Base-by-base conservation (phyloP, 768 basidiomycete species). In the Phylloporus sp. region DNA sequence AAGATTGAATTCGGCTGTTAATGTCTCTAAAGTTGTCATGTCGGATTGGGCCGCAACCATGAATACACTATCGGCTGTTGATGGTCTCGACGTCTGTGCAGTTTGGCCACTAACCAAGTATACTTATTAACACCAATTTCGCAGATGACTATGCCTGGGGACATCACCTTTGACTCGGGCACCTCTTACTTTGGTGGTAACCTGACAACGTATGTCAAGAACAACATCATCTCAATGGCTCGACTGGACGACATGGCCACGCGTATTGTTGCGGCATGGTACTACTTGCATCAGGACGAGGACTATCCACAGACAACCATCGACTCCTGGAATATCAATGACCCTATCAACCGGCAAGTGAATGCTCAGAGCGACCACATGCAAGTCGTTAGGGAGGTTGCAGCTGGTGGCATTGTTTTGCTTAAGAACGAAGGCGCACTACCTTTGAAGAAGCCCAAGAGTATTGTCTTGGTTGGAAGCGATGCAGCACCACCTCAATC, bases 91-190 rank as follows among this genome's bases (percentile, higher is more conserved):
- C 57, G 83, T 80, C 46, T 42, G 77, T 62, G 27, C 26, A 29
- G 56, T 42, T 26, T 5, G 2, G 1, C 6, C 4, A 1, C 13
- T 26, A 4, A 23, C n/a, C 26, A 9, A 18, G 17, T 6, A 24
- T 22, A 14, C 9, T 14, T 34, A n/a, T 41, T 57, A 9, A 45
- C n/a, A 33, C 22, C 32, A 5, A 41, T 26, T 28, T 44, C 21
- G 43, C 23, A 83, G 81, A 82, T 84, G 83, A 82, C 79, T 1
- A 85, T 85, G 82, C 82, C 84, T 38, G 83, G 82, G 57, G 82
- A 81, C 48, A 71, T 77, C 32, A 66, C 64, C 21, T 58, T 68
- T 17, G 58, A 54, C 28, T 74, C 74, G 5, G 59, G 55, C 2
- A 55, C 20, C n/a, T 62, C 57, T 24, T 83, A 78, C 64, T 85